Base-by-base conservation (phyloP, 2,329 filamentous ascomycete species). In the Hymenoscyphus salicellus region DNA sequence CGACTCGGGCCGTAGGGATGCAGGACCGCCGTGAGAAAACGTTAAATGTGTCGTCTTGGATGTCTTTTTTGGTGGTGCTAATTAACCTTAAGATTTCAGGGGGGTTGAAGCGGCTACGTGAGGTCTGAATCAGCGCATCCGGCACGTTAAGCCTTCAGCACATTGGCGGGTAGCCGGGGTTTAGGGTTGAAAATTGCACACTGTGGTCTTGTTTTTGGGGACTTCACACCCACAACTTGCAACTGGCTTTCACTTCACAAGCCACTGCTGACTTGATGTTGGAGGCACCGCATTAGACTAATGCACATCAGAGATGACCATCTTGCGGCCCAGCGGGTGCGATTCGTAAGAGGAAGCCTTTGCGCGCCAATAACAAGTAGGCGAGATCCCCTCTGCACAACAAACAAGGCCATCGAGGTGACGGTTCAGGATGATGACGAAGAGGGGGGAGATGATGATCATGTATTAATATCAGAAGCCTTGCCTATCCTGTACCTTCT, bases 61-160 rank as follows among this genome's bases (percentile, higher is more conserved):
- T 26, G 10, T 52, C 6, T 49, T 23, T 23, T 49, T 20, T 49
- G 43, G 43, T 49, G 43, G 43, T 49, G 20, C 43, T 49, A 49
- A 52, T 26, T 52, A 52, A 52, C 46, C 46, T 52, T 52, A 52
- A 52, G 46, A 52, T 52, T 52, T 52, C 46, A 52, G 46, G 23
- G 23, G 46, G 46, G 46, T 26, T 26, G 46, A 5, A 52, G 46
- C 46, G 46, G 46, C 46, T 52, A 52, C 46, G 46, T 26, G 46
- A 52, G 23, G 46, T 52, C 5, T 52, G 46, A 52, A 52, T 52
- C 46, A 26, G 46, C 43, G 23, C 43, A 10, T 49, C 43, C n/a
- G 43, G 43, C 20, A 52, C 10, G 46, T 26, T 20, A 52, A 52
- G 46, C 46, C 46, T 23, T 52, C 46, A 52, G 46, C 6, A 49